Evolutionary conservation across 192 early-diverging fungal species (phyloP).

Genomic region (Entomortierella chlamydospora): DNA sequence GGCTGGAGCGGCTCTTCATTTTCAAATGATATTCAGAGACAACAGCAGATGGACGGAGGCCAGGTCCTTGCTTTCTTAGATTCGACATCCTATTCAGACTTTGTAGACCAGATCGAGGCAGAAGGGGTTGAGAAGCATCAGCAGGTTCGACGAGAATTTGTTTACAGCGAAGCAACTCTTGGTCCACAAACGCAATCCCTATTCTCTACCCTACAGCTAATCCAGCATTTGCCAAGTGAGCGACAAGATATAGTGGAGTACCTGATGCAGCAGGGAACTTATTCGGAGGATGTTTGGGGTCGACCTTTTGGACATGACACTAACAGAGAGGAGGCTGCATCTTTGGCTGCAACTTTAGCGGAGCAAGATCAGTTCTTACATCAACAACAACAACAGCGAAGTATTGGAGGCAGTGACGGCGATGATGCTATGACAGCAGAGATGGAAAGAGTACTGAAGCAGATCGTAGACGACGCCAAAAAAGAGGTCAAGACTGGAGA

Average conservation of each 20-base stretch:
- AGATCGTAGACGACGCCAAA: conserved; percentile 44
- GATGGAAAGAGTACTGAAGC: conserved; percentile 43
- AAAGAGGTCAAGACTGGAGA: conserved; percentile 32
- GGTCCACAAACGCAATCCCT: not conserved
- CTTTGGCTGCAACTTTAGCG: conserved; percentile 18
- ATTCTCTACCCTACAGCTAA: conserved; percentile 26
- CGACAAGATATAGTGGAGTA: conserved; percentile 52
- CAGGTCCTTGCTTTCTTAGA: conserved; percentile 32
- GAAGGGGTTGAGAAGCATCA: conserved; percentile 39
- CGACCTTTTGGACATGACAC: conserved; percentile 29
- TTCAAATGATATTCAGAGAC: conserved; percentile 28
- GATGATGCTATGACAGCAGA: conserved; percentile 18
- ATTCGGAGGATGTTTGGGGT: conserved; percentile 37
- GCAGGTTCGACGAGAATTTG: conserved; percentile 32
- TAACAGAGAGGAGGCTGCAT: conserved; percentile 13
- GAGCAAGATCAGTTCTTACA: conserved; percentile 40
- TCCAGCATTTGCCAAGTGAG: conserved; percentile 46
- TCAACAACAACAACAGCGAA: not conserved
- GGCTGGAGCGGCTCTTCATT: not conserved
- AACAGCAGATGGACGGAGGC: conserved; percentile 37
- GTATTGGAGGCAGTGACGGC: too few relatives aligned
- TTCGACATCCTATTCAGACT: conserved; percentile 40
- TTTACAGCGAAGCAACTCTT: conserved; percentile 18
- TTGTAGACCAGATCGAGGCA: conserved; percentile 31
- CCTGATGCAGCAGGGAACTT: conserved; percentile 41